Percentiles rank a stretch among this genome's conserved stretches.
Conservation (phyloP, 805 yeast genomes). For the Kazachstania africana region DNA sequence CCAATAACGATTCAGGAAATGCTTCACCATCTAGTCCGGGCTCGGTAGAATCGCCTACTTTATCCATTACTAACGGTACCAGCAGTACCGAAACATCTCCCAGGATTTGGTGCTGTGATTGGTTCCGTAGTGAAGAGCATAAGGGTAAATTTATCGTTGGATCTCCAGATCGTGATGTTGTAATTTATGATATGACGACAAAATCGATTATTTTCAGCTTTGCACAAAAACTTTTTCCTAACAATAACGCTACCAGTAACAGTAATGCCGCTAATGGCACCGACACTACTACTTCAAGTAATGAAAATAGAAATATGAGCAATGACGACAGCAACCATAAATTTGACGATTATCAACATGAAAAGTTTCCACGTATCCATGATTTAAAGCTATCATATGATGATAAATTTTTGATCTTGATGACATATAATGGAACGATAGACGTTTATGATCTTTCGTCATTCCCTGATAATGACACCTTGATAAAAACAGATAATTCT, state of each 20-base stretch:
- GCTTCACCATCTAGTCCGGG: too few species aligned
- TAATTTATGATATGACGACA: constrained; percentile 31
- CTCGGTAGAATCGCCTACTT: too few species aligned
- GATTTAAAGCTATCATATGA: constrained; percentile 59
- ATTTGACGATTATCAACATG: constrained; percentile 3
- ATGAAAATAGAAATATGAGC: neutral
- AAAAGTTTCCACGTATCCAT: constrained; percentile 40
- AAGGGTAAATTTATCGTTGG: constrained; percentile 49
- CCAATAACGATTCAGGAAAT: constrained; percentile 1
- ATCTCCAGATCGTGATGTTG: constrained; percentile 60
- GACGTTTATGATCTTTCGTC: constrained; percentile 43
- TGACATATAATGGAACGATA: constrained; percentile 50
- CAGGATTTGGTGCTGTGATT: constrained; percentile 51
- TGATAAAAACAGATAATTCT: constrained; percentile 1
- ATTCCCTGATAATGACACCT: constrained; percentile 13
- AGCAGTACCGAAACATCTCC: constrained; percentile 10
- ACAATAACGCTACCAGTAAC: neutral
- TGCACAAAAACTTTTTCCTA: neutral
- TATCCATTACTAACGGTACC: too few species aligned
- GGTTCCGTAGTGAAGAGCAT: constrained; percentile 41
- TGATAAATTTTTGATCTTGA: constrained; percentile 49
- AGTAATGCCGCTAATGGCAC: neutral
- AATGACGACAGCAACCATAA: neutral
- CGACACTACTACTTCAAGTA: neutral
- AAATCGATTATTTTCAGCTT: constrained; percentile 10